phyloP scores from a whole-genome alignment of 306 rosid genomes.

The Oxytropis ochrocephala region DNA sequence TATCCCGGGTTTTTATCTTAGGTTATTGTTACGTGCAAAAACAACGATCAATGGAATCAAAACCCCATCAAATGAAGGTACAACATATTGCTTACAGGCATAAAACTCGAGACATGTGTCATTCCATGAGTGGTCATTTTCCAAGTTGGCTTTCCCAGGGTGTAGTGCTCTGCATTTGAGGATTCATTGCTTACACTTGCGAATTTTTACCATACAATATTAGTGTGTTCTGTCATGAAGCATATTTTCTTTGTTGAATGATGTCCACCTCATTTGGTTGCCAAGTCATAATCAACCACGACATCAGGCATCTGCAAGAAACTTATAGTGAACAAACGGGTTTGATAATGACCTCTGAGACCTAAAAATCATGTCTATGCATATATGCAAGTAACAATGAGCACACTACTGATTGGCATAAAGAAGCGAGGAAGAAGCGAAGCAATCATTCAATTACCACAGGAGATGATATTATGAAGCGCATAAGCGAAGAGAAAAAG shows the following conservation, averaged over 20 bases:
- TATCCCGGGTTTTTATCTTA: too few relatives aligned
- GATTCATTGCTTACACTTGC: too few relatives aligned
- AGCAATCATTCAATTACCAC: too few relatives aligned
- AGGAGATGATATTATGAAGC: constrained; percentile 80
- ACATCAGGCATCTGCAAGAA: constrained; percentile 93
- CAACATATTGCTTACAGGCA: constrained; percentile 65
- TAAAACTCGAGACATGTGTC: constrained; percentile 80
- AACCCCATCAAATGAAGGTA: constrained; percentile 61
- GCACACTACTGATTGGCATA: too few relatives aligned
- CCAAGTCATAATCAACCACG: constrained; percentile 85
- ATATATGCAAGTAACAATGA: too few relatives aligned
- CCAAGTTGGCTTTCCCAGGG: constrained; percentile 30
- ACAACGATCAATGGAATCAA: too few relatives aligned
- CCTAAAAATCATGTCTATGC: not conserved
- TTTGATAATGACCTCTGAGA: constrained; percentile 4
- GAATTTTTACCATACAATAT: too few relatives aligned
- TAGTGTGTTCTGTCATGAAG: too few relatives aligned
- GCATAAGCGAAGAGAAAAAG: constrained; percentile 62
- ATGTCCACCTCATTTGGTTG: constrained; percentile 71
- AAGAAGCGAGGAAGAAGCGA: too few relatives aligned
- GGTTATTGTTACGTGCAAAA: too few relatives aligned
- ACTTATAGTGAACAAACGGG: constrained; percentile 15
- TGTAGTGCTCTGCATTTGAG: constrained; percentile 25
- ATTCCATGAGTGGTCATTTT: constrained; percentile 70
- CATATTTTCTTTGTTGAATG: too few relatives aligned